Percentiles rank a stretch among this genome's conserved stretches.
Conservation (phyloP, 345 rosid genomes). For the Dovyalis caffra region DNA sequence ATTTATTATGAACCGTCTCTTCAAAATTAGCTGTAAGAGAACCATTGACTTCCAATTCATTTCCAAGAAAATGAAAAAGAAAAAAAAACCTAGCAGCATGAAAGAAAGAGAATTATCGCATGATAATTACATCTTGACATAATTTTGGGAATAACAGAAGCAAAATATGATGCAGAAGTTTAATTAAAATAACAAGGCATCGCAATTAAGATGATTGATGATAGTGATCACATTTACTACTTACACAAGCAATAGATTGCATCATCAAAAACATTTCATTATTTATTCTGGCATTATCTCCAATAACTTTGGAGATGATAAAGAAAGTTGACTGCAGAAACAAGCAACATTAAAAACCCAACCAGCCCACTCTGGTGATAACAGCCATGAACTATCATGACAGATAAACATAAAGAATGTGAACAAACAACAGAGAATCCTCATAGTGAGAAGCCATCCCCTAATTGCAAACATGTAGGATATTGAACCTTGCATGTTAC, state of each 20-base stretch:
- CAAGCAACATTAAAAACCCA: not conserved
- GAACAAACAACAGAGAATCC: not conserved
- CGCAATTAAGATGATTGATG: not conserved
- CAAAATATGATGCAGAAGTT: no score
- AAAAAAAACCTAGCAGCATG: not conserved
- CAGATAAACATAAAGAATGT: not conserved
- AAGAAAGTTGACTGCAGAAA: not conserved
- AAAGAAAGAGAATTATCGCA: not conserved
- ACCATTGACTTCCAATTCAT: conserved; percentile 6
- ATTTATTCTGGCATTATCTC: not conserved
- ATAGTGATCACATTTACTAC: not conserved
- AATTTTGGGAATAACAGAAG: not conserved
- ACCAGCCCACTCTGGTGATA: no score
- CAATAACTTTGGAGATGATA: not conserved
- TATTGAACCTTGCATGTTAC: not conserved
- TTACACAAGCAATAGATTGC: not conserved
- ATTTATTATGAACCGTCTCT: not conserved
- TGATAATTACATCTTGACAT: no score
- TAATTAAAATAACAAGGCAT: not conserved
- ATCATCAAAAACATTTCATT: not conserved
- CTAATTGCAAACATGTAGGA: not conserved
- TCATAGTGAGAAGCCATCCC: not conserved
- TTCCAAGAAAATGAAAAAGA: not conserved
- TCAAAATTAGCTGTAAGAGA: conserved; percentile 1
- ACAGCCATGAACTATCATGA: not conserved